These are phyloP conservation scores for Orbilia blumenaviensis DNA, from an alignment of 2,329 filamentous ascomycete genomes.

Conservation along the genomic window DNA sequence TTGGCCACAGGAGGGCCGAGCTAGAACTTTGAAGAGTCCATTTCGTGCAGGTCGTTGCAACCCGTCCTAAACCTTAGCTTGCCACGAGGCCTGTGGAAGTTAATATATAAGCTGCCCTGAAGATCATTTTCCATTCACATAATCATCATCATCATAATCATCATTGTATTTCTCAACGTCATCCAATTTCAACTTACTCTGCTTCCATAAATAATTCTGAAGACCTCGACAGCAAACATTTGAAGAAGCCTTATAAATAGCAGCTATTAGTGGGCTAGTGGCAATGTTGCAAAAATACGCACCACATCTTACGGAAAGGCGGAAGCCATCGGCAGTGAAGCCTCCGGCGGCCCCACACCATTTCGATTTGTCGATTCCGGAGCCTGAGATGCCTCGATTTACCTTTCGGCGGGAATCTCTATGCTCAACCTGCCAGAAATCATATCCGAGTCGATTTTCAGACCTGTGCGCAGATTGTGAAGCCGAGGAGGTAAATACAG, in stretches of 20 bases:
- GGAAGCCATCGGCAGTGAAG: not conserved
- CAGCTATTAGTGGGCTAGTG: too few species aligned
- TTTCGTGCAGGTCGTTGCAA: not conserved
- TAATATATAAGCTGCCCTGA: conserved; percentile 29
- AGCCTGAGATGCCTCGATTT: conserved; percentile 1
- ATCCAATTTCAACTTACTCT: not conserved
- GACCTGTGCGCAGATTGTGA: conserved; percentile 38
- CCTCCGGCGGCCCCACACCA: not conserved
- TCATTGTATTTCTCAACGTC: conserved; percentile 1
- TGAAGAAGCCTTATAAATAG: not conserved
- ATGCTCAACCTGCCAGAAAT: conserved; percentile 25
- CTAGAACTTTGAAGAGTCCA: not conserved
- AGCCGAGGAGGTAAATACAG: conserved; percentile 32
- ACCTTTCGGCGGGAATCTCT: conserved; percentile 18
- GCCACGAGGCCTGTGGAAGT: conserved; percentile 10
- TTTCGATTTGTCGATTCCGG: not conserved
- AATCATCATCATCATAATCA: too few species aligned
- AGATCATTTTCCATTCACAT: conserved; percentile 42
- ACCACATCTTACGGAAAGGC: conserved; percentile 10
- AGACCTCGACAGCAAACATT: not conserved
- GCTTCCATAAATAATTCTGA: not conserved
- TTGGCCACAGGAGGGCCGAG: not conserved
- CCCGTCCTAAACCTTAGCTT: not conserved
- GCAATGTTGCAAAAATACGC: conserved; percentile 29
- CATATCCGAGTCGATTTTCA: conserved; percentile 22